Conservation (phyloP, 2,329 filamentous ascomycete species). For the Periglandula ipomoeae region DNA sequence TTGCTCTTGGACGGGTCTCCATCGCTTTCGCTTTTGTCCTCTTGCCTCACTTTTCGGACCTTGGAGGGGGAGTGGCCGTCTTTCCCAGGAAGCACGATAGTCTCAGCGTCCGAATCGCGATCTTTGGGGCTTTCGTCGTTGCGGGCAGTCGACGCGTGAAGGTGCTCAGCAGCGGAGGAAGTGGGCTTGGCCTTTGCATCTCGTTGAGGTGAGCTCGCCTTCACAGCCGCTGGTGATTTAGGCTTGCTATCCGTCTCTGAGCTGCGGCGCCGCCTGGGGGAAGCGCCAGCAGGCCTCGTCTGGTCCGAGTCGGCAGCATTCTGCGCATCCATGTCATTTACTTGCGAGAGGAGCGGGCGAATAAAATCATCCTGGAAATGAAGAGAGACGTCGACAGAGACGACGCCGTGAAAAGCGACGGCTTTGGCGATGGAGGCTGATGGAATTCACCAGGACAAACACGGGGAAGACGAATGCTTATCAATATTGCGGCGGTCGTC, state of each 20-base stretch:
- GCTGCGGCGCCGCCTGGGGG: slow-evolving; percentile 33
- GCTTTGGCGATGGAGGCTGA: background rate
- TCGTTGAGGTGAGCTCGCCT: slow-evolving; percentile 10
- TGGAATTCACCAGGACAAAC: background rate
- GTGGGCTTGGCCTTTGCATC: slow-evolving; percentile 7
- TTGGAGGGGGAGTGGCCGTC: slow-evolving; percentile 57
- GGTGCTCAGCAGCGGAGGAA: background rate
- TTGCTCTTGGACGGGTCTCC: slow-evolving; percentile 28
- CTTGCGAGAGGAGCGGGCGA: slow-evolving; percentile 38
- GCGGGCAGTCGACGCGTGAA: slow-evolving; percentile 9
- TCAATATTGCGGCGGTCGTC: background rate
- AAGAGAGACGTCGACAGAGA: slow-evolving; percentile 9
- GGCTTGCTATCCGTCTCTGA: slow-evolving; percentile 15
- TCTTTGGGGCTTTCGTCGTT: slow-evolving; percentile 36
- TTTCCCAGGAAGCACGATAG: slow-evolving; percentile 58
- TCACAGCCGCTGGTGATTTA: slow-evolving; percentile 8
- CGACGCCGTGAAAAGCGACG: slow-evolving; percentile 8
- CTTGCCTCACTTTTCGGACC: slow-evolving; percentile 54
- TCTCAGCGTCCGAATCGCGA: slow-evolving; percentile 63
- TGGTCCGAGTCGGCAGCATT: slow-evolving; percentile 55
- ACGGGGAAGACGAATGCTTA: background rate
- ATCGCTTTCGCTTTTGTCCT: slow-evolving; percentile 52
- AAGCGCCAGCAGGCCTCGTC: slow-evolving; percentile 48
- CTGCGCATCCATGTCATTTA: slow-evolving; percentile 62
- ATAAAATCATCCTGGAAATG: slow-evolving; percentile 50